A percentile compares a stretch with the other conserved stretches of the same genome.
Conservation (phyloP, 805 yeast species). For the Zygosaccharomyces lentus region DNA sequence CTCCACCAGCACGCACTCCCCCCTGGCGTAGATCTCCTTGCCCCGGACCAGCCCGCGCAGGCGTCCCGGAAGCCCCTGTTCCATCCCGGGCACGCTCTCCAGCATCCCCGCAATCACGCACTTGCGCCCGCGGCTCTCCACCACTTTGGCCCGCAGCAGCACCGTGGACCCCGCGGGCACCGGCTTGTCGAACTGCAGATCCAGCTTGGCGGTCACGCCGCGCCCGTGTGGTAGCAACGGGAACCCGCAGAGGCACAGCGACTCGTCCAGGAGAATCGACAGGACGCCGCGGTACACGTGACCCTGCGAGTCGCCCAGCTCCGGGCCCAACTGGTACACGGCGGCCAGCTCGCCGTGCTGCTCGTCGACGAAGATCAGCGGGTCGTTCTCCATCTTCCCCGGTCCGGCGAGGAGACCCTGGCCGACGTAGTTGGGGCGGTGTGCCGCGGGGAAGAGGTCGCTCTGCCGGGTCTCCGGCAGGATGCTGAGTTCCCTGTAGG, state of each 20-base stretch:
- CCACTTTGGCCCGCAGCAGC: conserved; percentile 62
- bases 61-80: conserved; percentile 2
- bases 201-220: conserved; percentile 84
- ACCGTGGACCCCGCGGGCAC: conserved; percentile 56
- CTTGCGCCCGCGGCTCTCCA: conserved; percentile 69
- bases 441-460: conserved; percentile 52
- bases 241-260: conserved; percentile 81
- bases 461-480: conserved; percentile 34
- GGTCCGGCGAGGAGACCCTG: conserved; percentile 70
- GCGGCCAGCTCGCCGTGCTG: conserved; percentile 52
- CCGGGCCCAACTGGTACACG: conserved; percentile 67
- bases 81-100: conserved; percentile 29
- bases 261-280: conserved; percentile 78
- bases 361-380: conserved; percentile 55
- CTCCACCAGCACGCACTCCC: conserved; percentile 70
- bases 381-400: conserved; percentile 68
- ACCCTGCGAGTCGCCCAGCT: conserved; percentile 63
- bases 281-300: conserved; percentile 78
- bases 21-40: conserved; percentile 50
- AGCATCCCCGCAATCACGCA: conserved; percentile 73
- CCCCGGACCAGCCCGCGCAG: conserved; percentile 9
- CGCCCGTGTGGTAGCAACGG: conserved; percentile 69
- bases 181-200: conserved; percentile 53
- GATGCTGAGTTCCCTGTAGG: background rate
- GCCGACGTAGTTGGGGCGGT: conserved; percentile 59